Conservation (phyloP, 2,329 filamentous ascomycete species). For the Ambrosiella beaveri region DNA sequence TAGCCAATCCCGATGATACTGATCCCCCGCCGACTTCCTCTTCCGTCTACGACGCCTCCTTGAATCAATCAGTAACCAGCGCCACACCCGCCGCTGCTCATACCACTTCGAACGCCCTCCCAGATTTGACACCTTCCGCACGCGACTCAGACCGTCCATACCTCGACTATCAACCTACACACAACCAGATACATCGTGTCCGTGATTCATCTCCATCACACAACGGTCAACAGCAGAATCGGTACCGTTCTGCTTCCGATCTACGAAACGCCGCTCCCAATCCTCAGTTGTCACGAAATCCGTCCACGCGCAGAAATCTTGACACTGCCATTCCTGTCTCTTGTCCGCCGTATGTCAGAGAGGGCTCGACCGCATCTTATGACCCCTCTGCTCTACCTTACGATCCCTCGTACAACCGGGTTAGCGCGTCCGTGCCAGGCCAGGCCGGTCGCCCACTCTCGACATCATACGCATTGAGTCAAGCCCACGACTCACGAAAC, state of each 20-base stretch:
- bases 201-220: conserved; percentile 11
- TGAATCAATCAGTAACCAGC: not conserved
- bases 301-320: conserved; percentile 9
- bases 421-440: conserved; percentile 10
- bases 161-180: conserved; percentile 7
- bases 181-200: conserved; percentile 12
- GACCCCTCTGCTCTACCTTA: conserved; percentile 9
- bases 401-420: conserved; percentile 8
- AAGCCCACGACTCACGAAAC: conserved; percentile 24
- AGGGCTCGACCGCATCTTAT: conserved; percentile 10
- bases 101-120: conserved; percentile 15
- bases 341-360: conserved; percentile 11
- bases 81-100: not conserved
- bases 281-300: conserved; percentile 10
- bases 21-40: conserved; percentile 16
- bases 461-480: conserved; percentile 8
- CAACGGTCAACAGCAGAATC: conserved; percentile 7
- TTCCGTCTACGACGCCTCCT: conserved; percentile 3
- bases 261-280: conserved; percentile 2
- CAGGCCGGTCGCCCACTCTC: conserved; percentile 10
- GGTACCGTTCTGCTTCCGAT: conserved; percentile 13
- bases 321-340: conserved; percentile 5
- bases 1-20: conserved; percentile 84
- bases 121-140: not conserved
- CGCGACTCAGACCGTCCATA: conserved; percentile 10